Evolutionary conservation across 192 early-diverging fungal genomes (phyloP).

Genomic region (Rhizoclosmatium globosum): DNA sequence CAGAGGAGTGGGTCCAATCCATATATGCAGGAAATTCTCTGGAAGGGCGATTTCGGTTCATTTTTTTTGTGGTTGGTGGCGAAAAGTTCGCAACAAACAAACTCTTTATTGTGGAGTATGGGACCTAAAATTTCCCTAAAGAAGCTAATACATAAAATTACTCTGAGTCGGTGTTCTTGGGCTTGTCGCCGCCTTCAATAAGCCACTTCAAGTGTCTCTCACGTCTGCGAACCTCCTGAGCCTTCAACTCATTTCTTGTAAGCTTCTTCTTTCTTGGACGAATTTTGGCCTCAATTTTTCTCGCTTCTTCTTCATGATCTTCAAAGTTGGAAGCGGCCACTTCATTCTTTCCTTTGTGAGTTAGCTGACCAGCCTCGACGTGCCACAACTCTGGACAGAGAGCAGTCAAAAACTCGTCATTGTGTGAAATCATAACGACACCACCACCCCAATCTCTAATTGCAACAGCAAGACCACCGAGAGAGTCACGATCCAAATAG

Average conservation of each 20-base stretch:
- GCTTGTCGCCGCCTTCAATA: slow-evolving; percentile 49
- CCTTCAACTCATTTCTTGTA: slow-evolving; percentile 61
- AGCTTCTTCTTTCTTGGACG: slow-evolving; percentile 61
- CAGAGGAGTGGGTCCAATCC: too few relatives aligned
- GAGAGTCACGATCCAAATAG: slow-evolving; percentile 77
- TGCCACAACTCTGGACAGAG: slow-evolving; percentile 79
- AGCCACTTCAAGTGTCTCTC: slow-evolving; percentile 57
- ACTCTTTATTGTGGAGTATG: too few relatives aligned
- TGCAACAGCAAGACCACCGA: slow-evolving; percentile 74
- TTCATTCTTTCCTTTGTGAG: slow-evolving; percentile 44
- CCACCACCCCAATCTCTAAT: slow-evolving; percentile 80
- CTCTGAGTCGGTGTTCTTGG: slow-evolving; percentile 52
- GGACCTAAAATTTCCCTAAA: too few relatives aligned
- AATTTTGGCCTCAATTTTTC: slow-evolving; percentile 59
- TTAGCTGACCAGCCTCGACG: slow-evolving; percentile 64
- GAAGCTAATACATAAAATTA: background rate
- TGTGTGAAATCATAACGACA: slow-evolving; percentile 84
- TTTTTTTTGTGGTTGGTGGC: background rate
- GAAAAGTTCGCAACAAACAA: too few relatives aligned
- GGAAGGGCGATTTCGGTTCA: background rate
- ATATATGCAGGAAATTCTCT: too few relatives aligned
- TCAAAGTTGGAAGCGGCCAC: slow-evolving; percentile 54
- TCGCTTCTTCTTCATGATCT: slow-evolving; percentile 47
- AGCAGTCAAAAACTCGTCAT: slow-evolving; percentile 77
- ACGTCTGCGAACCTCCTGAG: slow-evolving; percentile 49